A percentile compares a stretch with the other conserved stretches of the same genome.
These are phyloP conservation scores for Aspergillus eucalypticola DNA, from an alignment of 2,329 filamentous ascomycete genomes.

Conservation along the genomic window DNA sequence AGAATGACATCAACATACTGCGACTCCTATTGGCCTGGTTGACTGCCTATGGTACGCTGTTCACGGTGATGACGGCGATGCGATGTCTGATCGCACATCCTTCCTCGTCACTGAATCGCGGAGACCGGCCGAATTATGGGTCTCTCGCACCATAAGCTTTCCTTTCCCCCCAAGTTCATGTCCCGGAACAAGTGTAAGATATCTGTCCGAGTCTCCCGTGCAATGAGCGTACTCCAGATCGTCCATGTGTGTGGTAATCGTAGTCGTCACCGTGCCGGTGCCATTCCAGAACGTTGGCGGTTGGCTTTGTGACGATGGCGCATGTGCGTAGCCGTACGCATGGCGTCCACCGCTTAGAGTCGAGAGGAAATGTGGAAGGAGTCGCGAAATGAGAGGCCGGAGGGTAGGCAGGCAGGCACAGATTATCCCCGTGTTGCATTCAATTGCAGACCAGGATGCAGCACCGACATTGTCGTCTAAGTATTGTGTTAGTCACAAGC, in stretches of 20 bases:
- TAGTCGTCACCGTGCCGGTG: slow-evolving; percentile 26
- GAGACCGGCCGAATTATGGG: slow-evolving; percentile 5
- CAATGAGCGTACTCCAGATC: slow-evolving; percentile 29
- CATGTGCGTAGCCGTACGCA: slow-evolving; percentile 17
- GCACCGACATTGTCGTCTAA: slow-evolving; percentile 38
- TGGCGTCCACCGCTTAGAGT: slow-evolving; percentile 24
- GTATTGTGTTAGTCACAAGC: slow-evolving; percentile 4
- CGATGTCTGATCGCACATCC: background rate
- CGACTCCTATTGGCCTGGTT: too few species aligned
- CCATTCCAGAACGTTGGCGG: slow-evolving; percentile 30
- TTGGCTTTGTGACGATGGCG: slow-evolving; percentile 17
- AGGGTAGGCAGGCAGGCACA: slow-evolving; percentile 45
- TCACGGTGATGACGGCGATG: slow-evolving; percentile 6
- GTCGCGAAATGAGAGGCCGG: slow-evolving; percentile 35
- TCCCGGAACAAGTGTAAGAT: slow-evolving; percentile 24
- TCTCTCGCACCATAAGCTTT: slow-evolving; percentile 20
- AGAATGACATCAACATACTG: background rate
- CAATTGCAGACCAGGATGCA: slow-evolving; percentile 41
- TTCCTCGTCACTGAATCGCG: slow-evolving; percentile 7
- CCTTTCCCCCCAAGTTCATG: slow-evolving; percentile 11
- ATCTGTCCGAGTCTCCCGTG: slow-evolving; percentile 25
- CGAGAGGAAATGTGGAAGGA: slow-evolving; percentile 34
- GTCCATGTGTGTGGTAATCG: slow-evolving; percentile 28
- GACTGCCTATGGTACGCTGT: too few species aligned
- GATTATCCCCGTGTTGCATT: slow-evolving; percentile 45